Conservation (phyloP, 1,139 yeast species). For the Saccharomycopsis crataegensis region DNA sequence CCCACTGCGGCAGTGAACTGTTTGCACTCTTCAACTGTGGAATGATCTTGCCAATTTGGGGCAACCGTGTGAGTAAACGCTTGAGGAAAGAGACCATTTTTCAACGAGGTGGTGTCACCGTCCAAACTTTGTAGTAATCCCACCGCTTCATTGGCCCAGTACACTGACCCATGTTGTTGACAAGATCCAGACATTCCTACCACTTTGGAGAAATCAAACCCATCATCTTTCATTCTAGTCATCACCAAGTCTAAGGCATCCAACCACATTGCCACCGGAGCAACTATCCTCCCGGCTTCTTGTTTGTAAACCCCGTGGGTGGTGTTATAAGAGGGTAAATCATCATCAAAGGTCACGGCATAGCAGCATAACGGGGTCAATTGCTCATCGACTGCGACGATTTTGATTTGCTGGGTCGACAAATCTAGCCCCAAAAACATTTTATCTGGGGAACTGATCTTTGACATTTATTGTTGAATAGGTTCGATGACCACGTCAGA, state of each 20-base stretch:
- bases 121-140: conserved; percentile 32
- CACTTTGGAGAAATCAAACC: conserved; percentile 56
- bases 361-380: conserved; percentile 50
- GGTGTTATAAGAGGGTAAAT: conserved; percentile 51
- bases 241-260: conserved; percentile 71
- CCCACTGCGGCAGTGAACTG: conserved; percentile 57
- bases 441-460: conserved; percentile 19
- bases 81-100: conserved; percentile 33
- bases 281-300: conserved; percentile 47
- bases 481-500: conserved; percentile 12
- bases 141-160: conserved; percentile 53
- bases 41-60: conserved; percentile 95
- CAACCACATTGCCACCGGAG: conserved; percentile 90
- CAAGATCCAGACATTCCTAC: conserved; percentile 77
- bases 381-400: conserved; percentile 52
- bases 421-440: conserved; percentile 72
- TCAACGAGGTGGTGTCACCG: conserved; percentile 29
- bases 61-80: conserved; percentile 61
- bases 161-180: conserved; percentile 90
- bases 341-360: conserved; percentile 65
- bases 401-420: conserved; percentile 84
- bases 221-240: conserved; percentile 41
- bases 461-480: not conserved
- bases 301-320: conserved; percentile 62
- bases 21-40: conserved; percentile 63